A percentile compares a stretch with the other conserved stretches of the same genome.
phyloP scores from a whole-genome alignment of 2,329 filamentous ascomycete species.

The Spiromastix sp. region DNA sequence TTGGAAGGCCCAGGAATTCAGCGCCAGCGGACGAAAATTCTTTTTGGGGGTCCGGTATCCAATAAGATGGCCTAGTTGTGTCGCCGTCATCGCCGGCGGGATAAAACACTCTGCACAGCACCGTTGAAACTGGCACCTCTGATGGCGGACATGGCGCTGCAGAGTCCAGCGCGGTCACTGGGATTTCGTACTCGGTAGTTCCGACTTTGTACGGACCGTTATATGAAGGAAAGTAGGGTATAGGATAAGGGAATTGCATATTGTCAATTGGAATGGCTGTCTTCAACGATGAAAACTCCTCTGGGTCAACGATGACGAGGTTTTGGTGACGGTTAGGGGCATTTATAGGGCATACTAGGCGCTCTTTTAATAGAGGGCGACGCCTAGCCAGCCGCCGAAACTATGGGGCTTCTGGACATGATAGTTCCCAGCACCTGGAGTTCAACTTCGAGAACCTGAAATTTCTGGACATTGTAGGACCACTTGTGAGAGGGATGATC shows the following conservation, averaged over 20 bases:
- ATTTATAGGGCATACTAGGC: too few relatives aligned
- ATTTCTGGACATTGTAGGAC: too few relatives aligned
- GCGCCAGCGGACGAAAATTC: slow-evolving; percentile 66
- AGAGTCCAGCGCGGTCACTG: slow-evolving; percentile 42
- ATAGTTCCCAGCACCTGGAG: too few relatives aligned
- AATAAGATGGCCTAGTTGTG: slow-evolving; percentile 54
- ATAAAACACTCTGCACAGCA: slow-evolving; percentile 76
- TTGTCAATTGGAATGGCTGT: too few relatives aligned
- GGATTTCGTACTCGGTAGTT: slow-evolving; percentile 70
- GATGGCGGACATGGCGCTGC: slow-evolving; percentile 44
- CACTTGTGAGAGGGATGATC: too few relatives aligned
- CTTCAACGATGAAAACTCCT: background rate
- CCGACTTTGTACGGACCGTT: slow-evolving; percentile 70
- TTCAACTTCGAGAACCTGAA: too few relatives aligned
- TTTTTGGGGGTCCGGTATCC: slow-evolving; percentile 68
- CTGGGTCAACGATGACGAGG: background rate
- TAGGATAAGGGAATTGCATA: slow-evolving; percentile 29
- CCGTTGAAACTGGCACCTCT: slow-evolving; percentile 53
- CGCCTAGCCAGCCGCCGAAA: too few relatives aligned
- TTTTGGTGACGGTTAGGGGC: too few relatives aligned
- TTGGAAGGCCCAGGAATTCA: slow-evolving; percentile 59
- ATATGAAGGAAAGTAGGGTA: slow-evolving; percentile 64
- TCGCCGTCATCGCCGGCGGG: slow-evolving; percentile 43
- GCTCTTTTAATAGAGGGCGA: too few relatives aligned
- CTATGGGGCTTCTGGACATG: too few relatives aligned